phyloP scores from a whole-genome alignment of 495 filamentous ascomycete genomes.

The Lophiotrema nucula region DNA sequence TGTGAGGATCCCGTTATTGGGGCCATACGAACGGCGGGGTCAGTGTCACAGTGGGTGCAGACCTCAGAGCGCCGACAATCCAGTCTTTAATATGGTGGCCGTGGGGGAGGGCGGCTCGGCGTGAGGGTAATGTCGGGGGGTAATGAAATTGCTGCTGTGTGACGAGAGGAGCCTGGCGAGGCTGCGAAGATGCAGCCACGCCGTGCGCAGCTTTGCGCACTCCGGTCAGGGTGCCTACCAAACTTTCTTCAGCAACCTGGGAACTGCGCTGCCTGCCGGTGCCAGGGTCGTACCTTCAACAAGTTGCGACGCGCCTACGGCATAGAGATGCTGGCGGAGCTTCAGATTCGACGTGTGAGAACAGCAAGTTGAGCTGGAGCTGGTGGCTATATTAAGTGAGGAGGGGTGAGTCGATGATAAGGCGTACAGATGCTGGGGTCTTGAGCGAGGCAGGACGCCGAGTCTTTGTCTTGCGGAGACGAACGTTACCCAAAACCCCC shows the following conservation, averaged over 20 bases:
- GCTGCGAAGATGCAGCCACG: constrained; percentile 9
- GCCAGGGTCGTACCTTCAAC: no score
- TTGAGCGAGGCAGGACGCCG: not conserved
- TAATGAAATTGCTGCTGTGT: constrained; percentile 12
- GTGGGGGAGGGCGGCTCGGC: constrained; percentile 29
- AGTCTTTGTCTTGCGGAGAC: constrained; percentile 4
- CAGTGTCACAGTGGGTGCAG: constrained; percentile 24
- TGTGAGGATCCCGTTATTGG: constrained; percentile 31
- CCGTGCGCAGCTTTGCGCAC: not conserved
- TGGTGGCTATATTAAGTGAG: no score
- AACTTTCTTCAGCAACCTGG: no score
- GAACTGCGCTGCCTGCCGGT: no score
- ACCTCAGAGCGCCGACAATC: constrained; percentile 16
- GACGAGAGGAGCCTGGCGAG: not conserved
- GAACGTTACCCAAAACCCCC: not conserved
- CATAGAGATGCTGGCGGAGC: no score
- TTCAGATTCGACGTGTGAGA: no score
- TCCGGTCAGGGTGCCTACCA: no score
- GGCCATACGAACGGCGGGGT: constrained; percentile 32
- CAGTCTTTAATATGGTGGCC: constrained; percentile 11
- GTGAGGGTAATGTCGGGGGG: constrained; percentile 29
- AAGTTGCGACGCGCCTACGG: no score
- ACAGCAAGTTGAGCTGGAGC: no score
- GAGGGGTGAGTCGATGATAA: not conserved
- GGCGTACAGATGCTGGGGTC: not conserved